These are phyloP conservation scores for Paraconiothyrium brasiliense DNA, from an alignment of 2,329 filamentous ascomycete species.

Conservation along the genomic window DNA sequence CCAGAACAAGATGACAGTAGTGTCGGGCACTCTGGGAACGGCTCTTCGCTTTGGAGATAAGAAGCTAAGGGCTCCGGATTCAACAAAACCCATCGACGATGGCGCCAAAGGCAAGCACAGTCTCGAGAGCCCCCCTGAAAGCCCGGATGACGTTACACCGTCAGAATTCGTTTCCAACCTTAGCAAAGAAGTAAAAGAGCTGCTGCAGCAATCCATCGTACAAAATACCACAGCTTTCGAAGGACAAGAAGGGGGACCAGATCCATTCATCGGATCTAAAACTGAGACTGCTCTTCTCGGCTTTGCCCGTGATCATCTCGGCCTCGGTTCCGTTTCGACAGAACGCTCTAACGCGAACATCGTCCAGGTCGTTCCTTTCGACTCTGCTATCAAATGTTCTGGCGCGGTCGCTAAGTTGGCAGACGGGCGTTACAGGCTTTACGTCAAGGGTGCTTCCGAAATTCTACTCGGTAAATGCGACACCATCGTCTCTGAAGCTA, in stretches of 20 bases:
- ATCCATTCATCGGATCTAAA: slow-evolving; percentile 76
- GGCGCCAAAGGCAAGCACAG: slow-evolving; percentile 44
- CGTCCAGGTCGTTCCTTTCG: slow-evolving; percentile 67
- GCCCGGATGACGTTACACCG: slow-evolving; percentile 60
- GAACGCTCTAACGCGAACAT: slow-evolving; percentile 71
- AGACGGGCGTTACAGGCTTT: slow-evolving; percentile 65
- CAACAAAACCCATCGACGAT: slow-evolving; percentile 33
- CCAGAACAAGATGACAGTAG: slow-evolving; percentile 66
- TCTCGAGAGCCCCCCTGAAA: slow-evolving; percentile 47
- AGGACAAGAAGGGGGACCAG: slow-evolving; percentile 50
- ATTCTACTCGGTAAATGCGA: slow-evolving; percentile 60
- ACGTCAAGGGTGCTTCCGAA: slow-evolving; percentile 62
- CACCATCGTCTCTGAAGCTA: slow-evolving; percentile 66
- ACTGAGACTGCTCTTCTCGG: slow-evolving; percentile 79
- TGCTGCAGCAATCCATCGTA: slow-evolving; percentile 67
- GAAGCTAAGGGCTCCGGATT: slow-evolving; percentile 38
- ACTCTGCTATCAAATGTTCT: slow-evolving; percentile 75
- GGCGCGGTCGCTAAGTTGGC: slow-evolving; percentile 68
- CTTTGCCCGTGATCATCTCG: slow-evolving; percentile 73
- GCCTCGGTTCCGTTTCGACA: slow-evolving; percentile 68
- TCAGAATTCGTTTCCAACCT: slow-evolving; percentile 64
- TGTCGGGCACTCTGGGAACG: slow-evolving; percentile 73
- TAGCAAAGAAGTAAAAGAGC: slow-evolving; percentile 61
- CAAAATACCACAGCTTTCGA: slow-evolving; percentile 55
- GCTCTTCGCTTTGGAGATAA: slow-evolving; percentile 64